phyloP scores from a whole-genome alignment of 2,329 filamentous ascomycete genomes.

The Scorias spongiosa region DNA sequence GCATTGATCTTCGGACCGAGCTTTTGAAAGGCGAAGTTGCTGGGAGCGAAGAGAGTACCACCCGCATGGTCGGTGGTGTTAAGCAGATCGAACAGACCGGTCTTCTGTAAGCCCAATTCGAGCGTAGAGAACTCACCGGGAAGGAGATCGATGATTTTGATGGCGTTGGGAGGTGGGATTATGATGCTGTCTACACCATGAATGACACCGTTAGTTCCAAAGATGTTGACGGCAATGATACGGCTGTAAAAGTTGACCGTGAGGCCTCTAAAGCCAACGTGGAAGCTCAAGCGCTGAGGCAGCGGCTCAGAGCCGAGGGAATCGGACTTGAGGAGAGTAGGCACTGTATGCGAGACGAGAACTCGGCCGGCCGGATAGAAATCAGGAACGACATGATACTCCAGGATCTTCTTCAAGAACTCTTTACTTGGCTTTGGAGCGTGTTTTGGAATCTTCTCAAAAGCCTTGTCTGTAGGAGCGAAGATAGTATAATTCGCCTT shows the following conservation, averaged over 20 bases:
- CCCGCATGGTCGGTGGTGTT: conserved; percentile 42
- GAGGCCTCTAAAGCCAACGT: conserved; percentile 47
- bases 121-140: conserved; percentile 67
- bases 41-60: conserved; percentile 66
- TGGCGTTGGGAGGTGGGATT: conserved; percentile 54
- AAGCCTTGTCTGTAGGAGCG: conserved; percentile 62
- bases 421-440: conserved; percentile 52
- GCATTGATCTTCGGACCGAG: conserved; percentile 61
- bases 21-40: conserved; percentile 63
- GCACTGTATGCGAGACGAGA: conserved; percentile 57
- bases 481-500: conserved; percentile 65
- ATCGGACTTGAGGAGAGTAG: conserved; percentile 46
- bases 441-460: conserved; percentile 47
- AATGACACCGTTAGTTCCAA: conserved; percentile 64
- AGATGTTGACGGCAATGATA: conserved; percentile 54
- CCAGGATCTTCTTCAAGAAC: conserved; percentile 49
- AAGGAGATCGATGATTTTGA: conserved; percentile 47
- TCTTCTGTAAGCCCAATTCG: conserved; percentile 57
- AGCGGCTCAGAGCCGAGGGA: conserved; percentile 45
- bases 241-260: conserved; percentile 64
- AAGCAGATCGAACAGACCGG: conserved; percentile 49
- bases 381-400: conserved; percentile 60
- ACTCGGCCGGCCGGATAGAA: conserved; percentile 51
- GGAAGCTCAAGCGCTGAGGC: conserved; percentile 55
- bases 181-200: conserved; percentile 63